Percentiles rank a stretch among this genome's conserved stretches.
These are phyloP conservation scores for Candida lessepsii DNA, from an alignment of 805 yeast genomes.

Conservation along the genomic window DNA sequence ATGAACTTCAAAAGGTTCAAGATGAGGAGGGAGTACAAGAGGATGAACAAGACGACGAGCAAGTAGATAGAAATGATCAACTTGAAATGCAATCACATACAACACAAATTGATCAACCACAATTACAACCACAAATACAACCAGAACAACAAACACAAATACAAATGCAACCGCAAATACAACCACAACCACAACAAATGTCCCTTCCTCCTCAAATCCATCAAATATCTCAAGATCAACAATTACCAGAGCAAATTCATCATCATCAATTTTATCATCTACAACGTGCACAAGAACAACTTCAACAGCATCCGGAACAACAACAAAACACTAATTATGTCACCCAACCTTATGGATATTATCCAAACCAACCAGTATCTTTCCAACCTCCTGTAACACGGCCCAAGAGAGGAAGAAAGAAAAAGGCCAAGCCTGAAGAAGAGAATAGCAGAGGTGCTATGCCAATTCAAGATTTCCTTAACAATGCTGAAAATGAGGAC, in stretches of 20 bases:
- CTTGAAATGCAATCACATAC: too few relatives aligned
- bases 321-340: neutral
- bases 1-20: neutral
- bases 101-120: too few relatives aligned
- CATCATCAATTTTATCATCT: neutral
- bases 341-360: neutral
- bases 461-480: slow-evolving; percentile 5
- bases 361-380: neutral
- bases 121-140: neutral
- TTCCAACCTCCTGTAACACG: neutral
- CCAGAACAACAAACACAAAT: neutral
- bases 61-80: too few relatives aligned
- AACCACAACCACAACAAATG: neutral
- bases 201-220: too few relatives aligned
- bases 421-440: neutral
- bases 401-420: neutral
- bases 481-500: neutral
- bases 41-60: too few relatives aligned
- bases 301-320: neutral
- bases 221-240: neutral
- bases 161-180: neutral
- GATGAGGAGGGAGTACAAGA: too few relatives aligned
- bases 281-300: neutral
- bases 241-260: neutral
- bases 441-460: neutral